Percentiles rank a stretch among this genome's conserved stretches.
Evolutionary conservation across 1,139 yeast species (phyloP).

Genomic region (Arxiozyma telluris): DNA sequence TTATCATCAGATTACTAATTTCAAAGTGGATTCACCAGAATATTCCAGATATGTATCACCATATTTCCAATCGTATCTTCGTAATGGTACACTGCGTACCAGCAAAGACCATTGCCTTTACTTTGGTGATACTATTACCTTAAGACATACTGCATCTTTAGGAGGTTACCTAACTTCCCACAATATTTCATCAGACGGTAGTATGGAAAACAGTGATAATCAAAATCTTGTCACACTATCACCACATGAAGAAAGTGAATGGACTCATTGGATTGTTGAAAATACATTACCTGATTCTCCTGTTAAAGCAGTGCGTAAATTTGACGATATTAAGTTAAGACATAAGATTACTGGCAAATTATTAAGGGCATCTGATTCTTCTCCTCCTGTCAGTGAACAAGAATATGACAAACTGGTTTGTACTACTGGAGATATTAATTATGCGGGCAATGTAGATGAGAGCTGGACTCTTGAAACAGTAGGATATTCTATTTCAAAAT

Average conservation of each 20-base stretch:
- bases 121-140: conserved; percentile 57
- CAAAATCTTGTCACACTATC: conserved; percentile 66
- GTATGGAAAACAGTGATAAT: conserved; percentile 36
- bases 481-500: conserved; percentile 3
- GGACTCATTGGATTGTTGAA: conserved; percentile 65
- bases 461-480: conserved; percentile 35
- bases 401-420: conserved; percentile 72
- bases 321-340: conserved; percentile 47
- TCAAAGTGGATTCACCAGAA: conserved; percentile 40
- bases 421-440: conserved; percentile 45
- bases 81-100: conserved; percentile 27
- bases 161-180: conserved; percentile 69
- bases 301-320: conserved; percentile 37
- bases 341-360: conserved; percentile 55
- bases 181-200: conserved; percentile 38
- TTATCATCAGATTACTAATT: conserved; percentile 41
- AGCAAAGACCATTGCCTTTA: conserved; percentile 40
- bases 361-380: conserved; percentile 47
- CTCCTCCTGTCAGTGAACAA: conserved; percentile 74
- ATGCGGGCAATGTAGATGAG: conserved; percentile 43
- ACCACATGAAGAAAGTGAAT: conserved; percentile 41
- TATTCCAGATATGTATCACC: conserved; percentile 43
- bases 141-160: conserved; percentile 51
- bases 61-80: conserved; percentile 45
- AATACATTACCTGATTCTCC: conserved; percentile 16